Conservation (phyloP, 352 stramenopile species). For the Phytophthora quininea region DNA sequence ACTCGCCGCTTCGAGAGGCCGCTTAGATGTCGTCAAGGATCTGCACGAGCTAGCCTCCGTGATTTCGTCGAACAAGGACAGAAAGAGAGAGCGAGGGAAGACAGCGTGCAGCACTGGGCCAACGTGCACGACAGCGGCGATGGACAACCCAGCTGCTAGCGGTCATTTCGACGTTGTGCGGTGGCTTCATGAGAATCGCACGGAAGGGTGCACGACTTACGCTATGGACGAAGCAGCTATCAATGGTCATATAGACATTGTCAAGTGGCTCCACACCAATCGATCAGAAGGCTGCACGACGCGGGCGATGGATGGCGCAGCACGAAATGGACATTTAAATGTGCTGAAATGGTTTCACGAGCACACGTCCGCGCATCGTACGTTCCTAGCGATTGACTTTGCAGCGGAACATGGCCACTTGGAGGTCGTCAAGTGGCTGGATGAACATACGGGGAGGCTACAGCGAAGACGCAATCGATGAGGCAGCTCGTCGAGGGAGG, state of each 20-base stretch:
- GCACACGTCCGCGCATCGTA: not conserved
- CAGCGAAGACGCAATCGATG: not conserved
- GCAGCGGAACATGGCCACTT: not conserved
- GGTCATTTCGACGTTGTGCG: not conserved
- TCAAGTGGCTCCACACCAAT: not conserved
- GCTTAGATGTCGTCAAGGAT: not conserved
- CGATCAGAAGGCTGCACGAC: not conserved
- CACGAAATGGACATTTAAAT: not conserved
- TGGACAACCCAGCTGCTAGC: not conserved
- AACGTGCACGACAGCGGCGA: not conserved
- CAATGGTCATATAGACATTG: not conserved
- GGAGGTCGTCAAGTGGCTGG: not conserved
- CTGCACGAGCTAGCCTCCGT: not conserved
- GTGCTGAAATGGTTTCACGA: not conserved
- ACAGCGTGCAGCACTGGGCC: not conserved
- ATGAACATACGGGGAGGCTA: not conserved
- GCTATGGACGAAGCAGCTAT: not conserved
- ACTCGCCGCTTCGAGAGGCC: not conserved
- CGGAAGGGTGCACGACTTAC: not conserved
- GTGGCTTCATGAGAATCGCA: not conserved
- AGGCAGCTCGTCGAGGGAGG: too few species aligned
- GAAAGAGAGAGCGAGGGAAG: too few species aligned
- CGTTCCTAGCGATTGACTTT: not conserved
- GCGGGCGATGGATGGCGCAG: not conserved
- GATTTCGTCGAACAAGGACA: too few species aligned